A percentile compares a stretch with the other conserved stretches of the same genome.
Evolutionary conservation across 2,329 filamentous ascomycete genomes (phyloP).

Genomic region (Bipolaris victoriae): DNA sequence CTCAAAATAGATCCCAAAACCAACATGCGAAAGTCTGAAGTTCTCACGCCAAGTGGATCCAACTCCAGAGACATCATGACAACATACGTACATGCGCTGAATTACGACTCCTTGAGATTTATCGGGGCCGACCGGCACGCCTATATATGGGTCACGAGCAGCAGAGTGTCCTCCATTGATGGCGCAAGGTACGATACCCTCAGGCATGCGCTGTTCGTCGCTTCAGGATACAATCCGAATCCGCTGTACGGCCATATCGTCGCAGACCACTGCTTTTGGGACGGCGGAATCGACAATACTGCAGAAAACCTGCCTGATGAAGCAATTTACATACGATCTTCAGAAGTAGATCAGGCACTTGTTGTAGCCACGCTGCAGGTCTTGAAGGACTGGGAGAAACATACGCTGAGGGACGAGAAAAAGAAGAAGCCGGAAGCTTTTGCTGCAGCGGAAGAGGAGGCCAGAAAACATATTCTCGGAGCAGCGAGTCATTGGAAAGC

Average conservation of each 20-base stretch:
- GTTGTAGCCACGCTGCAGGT: slow-evolving; percentile 42
- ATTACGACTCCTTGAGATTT: slow-evolving; percentile 44
- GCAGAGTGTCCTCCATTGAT: slow-evolving; percentile 28
- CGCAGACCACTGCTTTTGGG: slow-evolving; percentile 45
- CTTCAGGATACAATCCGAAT: slow-evolving; percentile 27
- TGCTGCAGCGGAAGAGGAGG: slow-evolving; percentile 24
- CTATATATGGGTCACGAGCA: slow-evolving; percentile 43
- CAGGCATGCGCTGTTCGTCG: slow-evolving; percentile 42
- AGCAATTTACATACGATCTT: slow-evolving; percentile 35
- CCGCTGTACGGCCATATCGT: slow-evolving; percentile 44
- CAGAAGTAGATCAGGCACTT: slow-evolving; percentile 32
- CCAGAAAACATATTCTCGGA: slow-evolving; percentile 33
- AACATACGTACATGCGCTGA: slow-evolving; percentile 40
- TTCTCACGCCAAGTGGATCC: slow-evolving; percentile 24
- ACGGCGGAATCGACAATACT: slow-evolving; percentile 30
- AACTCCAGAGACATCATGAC: slow-evolving; percentile 26
- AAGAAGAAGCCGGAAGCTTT: slow-evolving; percentile 27
- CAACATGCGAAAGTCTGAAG: slow-evolving; percentile 35
- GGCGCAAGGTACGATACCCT: slow-evolving; percentile 39
- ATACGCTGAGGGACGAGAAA: slow-evolving; percentile 33
- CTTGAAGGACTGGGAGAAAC: slow-evolving; percentile 44
- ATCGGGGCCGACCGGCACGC: slow-evolving; percentile 33
- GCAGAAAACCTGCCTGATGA: slow-evolving; percentile 39
- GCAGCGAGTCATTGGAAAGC: slow-evolving; percentile 35
- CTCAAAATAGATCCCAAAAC: slow-evolving; percentile 32